Base-by-base conservation (phyloP, 148 eudicot genomes). In the Rhododendron williamsianum region DNA sequence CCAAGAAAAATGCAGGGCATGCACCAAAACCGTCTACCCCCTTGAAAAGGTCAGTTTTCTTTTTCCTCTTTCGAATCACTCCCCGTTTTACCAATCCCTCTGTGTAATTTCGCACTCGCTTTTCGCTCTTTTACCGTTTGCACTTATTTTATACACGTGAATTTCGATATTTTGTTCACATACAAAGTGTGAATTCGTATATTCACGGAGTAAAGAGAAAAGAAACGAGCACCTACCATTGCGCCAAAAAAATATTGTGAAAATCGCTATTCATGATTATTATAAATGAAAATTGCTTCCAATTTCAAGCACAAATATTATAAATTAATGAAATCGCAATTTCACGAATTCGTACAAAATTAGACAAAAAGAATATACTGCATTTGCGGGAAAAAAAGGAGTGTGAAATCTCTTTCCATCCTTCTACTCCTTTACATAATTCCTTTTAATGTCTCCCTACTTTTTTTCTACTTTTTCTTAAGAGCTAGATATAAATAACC, bases 11-110 rank as follows among this genome's bases (percentile, higher is more conserved):
- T 96, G 99, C 84, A 88, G 90, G 41, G 85, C 87, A 3, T 96
- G 99, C 83, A 93, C 92, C 67, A 96, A 96, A 78, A 94, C 95
- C 0, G 99, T 91, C 6, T 96, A 96, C 87, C 98, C 99, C 3
- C 91, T 96, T 3, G 99, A 96, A 87, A 96, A 96, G 95, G 99
- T 93, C 21, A 58, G 88, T 33, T 21, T 6, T 33, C 0, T 30
- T 9, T 0, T 6, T 0, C 27, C 16, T 3, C 8, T 72, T 51
- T 9, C 15, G 25, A 25, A 60, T 58, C 65, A 4, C 23, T 58
- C 65, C 65, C n/a, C 0, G 9, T 60, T 60, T 60, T 60, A 60
- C 25, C 45, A 41, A 41, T 46, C 11, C 49, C 49, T 46, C 49
- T 46, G 9, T 46, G 30, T 10, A n/a, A 23, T n/a, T 65, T 63